A percentile compares a stretch with the other conserved stretches of the same genome.
phyloP scores from a whole-genome alignment of 768 basidiomycete species.

The Lentinula sp. region DNA sequence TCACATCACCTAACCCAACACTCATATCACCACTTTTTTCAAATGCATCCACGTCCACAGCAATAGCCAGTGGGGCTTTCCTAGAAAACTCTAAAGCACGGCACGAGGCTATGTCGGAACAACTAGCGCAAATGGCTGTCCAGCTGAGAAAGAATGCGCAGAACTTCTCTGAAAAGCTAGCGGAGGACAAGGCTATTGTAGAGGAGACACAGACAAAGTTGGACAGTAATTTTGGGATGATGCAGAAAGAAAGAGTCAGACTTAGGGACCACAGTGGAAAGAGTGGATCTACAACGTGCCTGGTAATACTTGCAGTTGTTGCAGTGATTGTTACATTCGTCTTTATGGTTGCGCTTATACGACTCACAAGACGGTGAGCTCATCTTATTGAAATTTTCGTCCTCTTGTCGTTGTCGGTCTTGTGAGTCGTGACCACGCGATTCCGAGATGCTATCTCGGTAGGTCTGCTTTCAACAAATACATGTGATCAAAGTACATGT shows the following conservation, averaged over 20 bases:
- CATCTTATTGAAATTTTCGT: conserved; percentile 11
- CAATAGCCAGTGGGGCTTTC: conserved; percentile 17
- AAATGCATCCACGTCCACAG: conserved; percentile 22
- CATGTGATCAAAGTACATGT: too few relatives aligned
- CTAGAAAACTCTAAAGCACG: conserved; percentile 48
- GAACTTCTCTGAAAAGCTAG: conserved; percentile 69
- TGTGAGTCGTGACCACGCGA: not conserved
- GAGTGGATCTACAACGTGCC: conserved; percentile 67
- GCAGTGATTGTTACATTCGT: conserved; percentile 66
- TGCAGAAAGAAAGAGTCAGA: conserved; percentile 59
- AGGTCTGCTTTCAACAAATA: too few relatives aligned
- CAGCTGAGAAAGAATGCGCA: conserved; percentile 82
- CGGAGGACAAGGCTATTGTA: conserved; percentile 68
- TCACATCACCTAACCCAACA: conserved; percentile 19
- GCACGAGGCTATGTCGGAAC: conserved; percentile 69
- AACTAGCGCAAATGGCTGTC: conserved; percentile 80
- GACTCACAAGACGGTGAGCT: conserved; percentile 34
- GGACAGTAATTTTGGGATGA: conserved; percentile 63
- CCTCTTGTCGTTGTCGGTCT: not conserved
- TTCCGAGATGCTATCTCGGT: too few relatives aligned
- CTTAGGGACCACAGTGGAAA: conserved; percentile 58
- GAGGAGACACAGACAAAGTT: conserved; percentile 65
- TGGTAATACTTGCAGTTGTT: conserved; percentile 57
- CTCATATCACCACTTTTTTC: conserved; percentile 27
- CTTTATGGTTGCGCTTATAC: conserved; percentile 67